Evolutionary conservation across 2,329 filamentous ascomycete genomes (phyloP).

Genomic region (Cercospora zeina): DNA sequence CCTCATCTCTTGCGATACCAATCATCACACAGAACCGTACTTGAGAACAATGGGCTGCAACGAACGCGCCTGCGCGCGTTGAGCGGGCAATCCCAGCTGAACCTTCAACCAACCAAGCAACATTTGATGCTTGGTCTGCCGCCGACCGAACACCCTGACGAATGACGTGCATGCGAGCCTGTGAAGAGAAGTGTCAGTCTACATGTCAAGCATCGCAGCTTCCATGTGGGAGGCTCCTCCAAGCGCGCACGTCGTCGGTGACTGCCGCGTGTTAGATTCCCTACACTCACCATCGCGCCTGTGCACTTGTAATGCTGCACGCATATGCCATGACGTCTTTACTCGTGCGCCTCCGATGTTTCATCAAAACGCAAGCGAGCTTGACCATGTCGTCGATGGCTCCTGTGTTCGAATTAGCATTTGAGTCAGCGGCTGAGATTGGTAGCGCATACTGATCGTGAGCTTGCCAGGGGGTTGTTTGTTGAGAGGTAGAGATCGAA

Average conservation of each 20-base stretch:
- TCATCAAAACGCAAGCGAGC: slow-evolving; percentile 64
- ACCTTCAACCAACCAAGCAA: slow-evolving; percentile 67
- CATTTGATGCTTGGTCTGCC: slow-evolving; percentile 67
- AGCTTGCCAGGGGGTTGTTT: slow-evolving; percentile 61
- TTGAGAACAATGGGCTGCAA: slow-evolving; percentile 16
- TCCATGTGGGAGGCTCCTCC: not conserved
- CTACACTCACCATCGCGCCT: slow-evolving; percentile 61
- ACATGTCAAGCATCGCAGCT: not conserved
- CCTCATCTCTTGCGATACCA: not conserved
- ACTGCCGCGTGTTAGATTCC: not conserved
- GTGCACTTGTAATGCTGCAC: slow-evolving; percentile 61
- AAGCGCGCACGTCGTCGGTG: not conserved
- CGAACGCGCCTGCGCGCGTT: slow-evolving; percentile 17
- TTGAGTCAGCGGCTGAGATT: not conserved
- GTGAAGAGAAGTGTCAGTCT: not conserved
- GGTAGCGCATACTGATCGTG: slow-evolving; percentile 56
- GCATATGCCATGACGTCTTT: slow-evolving; percentile 48
- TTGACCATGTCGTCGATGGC: slow-evolving; percentile 67
- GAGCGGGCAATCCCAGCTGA: slow-evolving; percentile 33
- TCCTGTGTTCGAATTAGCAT: slow-evolving; percentile 45
- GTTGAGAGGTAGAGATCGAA: slow-evolving; percentile 57
- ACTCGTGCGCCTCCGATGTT: slow-evolving; percentile 50
- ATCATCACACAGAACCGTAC: slow-evolving; percentile 8
- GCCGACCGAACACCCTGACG: slow-evolving; percentile 62
- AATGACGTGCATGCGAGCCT: slow-evolving; percentile 74